phyloP scores from a whole-genome alignment of 2,329 filamentous ascomycete genomes.

The Fusarium sp. region DNA sequence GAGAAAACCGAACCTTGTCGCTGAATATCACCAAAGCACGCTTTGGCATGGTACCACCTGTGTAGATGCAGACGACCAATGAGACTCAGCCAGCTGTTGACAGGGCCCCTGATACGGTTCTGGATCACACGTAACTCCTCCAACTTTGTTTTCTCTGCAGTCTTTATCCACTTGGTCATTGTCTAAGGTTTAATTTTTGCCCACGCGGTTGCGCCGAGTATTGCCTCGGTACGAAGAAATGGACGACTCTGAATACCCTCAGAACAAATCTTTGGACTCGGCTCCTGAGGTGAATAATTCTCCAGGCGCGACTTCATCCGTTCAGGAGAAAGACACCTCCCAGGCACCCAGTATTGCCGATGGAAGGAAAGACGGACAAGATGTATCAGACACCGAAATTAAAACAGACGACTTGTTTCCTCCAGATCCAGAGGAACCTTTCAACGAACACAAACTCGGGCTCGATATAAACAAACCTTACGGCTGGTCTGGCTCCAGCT shows the following conservation, averaged over 20 bases:
- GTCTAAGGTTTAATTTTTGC: too few relatives aligned
- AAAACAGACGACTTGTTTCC: background rate
- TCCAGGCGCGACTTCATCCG: background rate
- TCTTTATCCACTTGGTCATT: too few relatives aligned
- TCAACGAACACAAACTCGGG: background rate
- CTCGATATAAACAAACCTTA: background rate
- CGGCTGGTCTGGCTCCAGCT: slow-evolving; percentile 1
- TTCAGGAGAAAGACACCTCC: background rate
- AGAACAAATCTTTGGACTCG: too few relatives aligned
- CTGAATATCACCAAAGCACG: too few relatives aligned
- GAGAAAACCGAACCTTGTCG: too few relatives aligned
- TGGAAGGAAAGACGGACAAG: background rate
- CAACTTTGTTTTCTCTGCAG: too few relatives aligned
- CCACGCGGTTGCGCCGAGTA: too few relatives aligned
- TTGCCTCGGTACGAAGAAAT: too few relatives aligned
- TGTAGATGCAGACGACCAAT: background rate
- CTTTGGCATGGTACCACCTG: too few relatives aligned
- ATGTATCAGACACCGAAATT: background rate
- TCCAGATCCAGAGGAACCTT: rapidly evolving
- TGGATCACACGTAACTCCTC: too few relatives aligned
- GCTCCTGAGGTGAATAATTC: background rate
- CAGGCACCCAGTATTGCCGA: rapidly evolving
- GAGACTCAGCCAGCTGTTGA: background rate
- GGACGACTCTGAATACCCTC: too few relatives aligned
- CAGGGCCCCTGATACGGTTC: too few relatives aligned